phyloP scores from a whole-genome alignment of 2,329 filamentous ascomycete species.

The Pestalotiopsis sp. region DNA sequence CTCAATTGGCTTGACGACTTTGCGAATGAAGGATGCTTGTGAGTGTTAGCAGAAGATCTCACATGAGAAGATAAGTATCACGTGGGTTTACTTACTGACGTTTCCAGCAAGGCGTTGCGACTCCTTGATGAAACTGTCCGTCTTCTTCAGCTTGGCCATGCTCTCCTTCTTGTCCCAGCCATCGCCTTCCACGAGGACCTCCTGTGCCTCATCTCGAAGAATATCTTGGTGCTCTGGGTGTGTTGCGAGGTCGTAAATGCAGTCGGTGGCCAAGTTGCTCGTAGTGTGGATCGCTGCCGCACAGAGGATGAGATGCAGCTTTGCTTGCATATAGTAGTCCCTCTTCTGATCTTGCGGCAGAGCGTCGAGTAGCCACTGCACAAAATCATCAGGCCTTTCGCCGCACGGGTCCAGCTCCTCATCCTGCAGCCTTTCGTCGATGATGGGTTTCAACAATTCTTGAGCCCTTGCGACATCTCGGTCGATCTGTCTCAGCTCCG shows the following conservation, averaged over 20 bases:
- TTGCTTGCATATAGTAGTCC: conserved; percentile 37
- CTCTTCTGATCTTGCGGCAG: conserved; percentile 34
- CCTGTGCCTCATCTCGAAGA: conserved; percentile 50
- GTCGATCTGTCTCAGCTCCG: conserved; percentile 45
- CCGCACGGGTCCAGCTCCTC: conserved; percentile 34
- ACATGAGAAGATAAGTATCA: background rate
- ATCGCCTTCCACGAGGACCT: conserved; percentile 35
- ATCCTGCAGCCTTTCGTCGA: conserved; percentile 45
- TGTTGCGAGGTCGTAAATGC: conserved; percentile 52
- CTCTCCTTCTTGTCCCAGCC: conserved; percentile 35
- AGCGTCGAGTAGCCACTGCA: conserved; percentile 47
- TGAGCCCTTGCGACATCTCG: conserved; percentile 43
- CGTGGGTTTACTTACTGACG: conserved; percentile 31
- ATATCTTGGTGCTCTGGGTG: conserved; percentile 49
- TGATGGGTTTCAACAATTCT: conserved; percentile 43
- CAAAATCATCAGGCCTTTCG: conserved; percentile 45
- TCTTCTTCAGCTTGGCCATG: conserved; percentile 38
- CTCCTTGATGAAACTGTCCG: conserved; percentile 42
- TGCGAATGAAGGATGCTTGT: conserved; percentile 47
- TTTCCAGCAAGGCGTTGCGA: conserved; percentile 34
- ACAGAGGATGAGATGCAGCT: conserved; percentile 42
- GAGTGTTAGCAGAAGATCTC: background rate
- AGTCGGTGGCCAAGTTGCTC: conserved; percentile 43
- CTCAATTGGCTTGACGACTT: conserved; percentile 48
- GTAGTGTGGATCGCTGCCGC: conserved; percentile 56